Conservation (phyloP, 2,329 filamentous ascomycete genomes). For the Tolypocladium nubicola region DNA sequence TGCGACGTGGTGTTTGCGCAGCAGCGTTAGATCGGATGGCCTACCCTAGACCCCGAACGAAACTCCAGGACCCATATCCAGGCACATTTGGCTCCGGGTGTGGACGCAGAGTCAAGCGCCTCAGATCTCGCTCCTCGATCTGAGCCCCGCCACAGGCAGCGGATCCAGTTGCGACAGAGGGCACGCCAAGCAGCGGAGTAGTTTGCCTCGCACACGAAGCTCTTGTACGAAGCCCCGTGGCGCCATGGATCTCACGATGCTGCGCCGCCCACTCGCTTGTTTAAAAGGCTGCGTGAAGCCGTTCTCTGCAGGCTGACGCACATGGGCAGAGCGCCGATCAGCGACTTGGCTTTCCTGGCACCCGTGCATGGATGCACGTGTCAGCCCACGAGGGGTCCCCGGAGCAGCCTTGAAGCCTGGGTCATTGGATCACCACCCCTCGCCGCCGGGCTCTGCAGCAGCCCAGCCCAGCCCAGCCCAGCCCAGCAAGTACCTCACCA, state of each 20-base stretch:
- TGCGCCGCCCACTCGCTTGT: neutral
- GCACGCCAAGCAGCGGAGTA: neutral
- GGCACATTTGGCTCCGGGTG: neutral
- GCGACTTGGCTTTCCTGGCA: neutral
- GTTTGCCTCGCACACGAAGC: neutral
- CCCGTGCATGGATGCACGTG: slow-evolving; percentile 10
- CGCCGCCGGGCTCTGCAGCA: neutral
- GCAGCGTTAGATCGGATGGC: neutral
- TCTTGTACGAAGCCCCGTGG: neutral
- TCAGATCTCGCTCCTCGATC: neutral
- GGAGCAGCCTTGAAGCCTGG: neutral
- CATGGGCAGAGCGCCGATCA: neutral
- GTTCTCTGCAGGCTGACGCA: neutral
- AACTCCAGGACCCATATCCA: too few relatives aligned
- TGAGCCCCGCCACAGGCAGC: neutral
- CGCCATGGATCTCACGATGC: neutral
- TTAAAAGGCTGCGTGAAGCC: neutral
- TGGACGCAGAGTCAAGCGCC: neutral
- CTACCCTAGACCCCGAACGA: neutral
- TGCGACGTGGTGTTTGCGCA: neutral
- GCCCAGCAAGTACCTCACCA: neutral
- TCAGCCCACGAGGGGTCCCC: slow-evolving; percentile 17
- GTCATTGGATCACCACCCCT: neutral
- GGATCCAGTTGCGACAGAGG: neutral
- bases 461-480: neutral